These are phyloP conservation scores for Berberis thunbergii DNA, from an alignment of 164 flowering plant species.

Conservation along the genomic window DNA sequence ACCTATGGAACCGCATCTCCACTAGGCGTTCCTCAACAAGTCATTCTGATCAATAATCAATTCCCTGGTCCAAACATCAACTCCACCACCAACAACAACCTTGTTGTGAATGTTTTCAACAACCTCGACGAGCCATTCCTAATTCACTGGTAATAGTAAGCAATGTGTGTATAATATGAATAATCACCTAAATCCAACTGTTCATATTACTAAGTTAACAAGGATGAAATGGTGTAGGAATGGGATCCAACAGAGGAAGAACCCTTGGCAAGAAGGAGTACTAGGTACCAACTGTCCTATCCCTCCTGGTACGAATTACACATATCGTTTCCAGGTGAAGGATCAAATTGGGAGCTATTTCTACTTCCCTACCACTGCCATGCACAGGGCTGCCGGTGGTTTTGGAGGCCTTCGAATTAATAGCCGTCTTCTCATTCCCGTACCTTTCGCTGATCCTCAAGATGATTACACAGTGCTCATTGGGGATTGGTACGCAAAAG, in stretches of 20 bases:
- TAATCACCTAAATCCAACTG: background rate
- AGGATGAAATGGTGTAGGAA: background rate
- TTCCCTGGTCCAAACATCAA: background rate
- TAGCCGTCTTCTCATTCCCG: background rate
- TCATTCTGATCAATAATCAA: background rate
- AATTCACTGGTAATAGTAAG: background rate
- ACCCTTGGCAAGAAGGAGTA: background rate
- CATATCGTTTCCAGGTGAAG: too few species aligned
- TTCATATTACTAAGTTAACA: too few species aligned
- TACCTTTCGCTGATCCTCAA: background rate
- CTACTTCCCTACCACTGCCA: background rate
- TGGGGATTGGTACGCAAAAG: background rate
- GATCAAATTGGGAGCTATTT: background rate
- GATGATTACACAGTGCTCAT: background rate
- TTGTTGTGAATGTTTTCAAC: background rate
- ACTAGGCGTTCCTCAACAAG: background rate
- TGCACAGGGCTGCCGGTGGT: constrained; percentile 1
- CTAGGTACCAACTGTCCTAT: background rate
- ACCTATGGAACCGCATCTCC: background rate
- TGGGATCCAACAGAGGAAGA: background rate
- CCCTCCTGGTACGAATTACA: background rate
- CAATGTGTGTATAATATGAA: background rate
- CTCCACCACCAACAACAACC: background rate
- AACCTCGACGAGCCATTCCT: background rate
- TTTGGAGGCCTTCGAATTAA: background rate